Percentiles rank a stretch among this genome's conserved stretches.
Evolutionary conservation across 306 rosid species (phyloP).

Genomic region (Oemleria cerasiformis): DNA sequence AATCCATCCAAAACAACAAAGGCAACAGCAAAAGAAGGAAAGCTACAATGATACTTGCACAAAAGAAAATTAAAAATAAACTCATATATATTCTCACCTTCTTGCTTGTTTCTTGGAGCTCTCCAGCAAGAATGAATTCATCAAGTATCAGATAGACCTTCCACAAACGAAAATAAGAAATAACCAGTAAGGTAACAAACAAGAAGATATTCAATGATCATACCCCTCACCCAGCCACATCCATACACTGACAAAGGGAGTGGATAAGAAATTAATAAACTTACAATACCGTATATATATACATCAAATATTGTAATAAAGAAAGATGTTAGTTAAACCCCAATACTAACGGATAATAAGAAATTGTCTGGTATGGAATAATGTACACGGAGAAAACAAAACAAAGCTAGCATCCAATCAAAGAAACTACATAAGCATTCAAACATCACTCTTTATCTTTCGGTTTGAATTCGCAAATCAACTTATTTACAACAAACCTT

Average conservation of each 20-base stretch:
- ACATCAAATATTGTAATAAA: background rate
- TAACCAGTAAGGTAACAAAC: constrained; percentile 12
- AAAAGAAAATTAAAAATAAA: background rate
- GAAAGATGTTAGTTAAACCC: background rate
- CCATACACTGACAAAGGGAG: background rate
- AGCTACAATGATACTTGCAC: background rate
- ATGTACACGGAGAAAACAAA: background rate
- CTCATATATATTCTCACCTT: constrained; percentile 32
- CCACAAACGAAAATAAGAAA: constrained; percentile 16
- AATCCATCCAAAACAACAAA: background rate
- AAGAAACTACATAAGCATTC: background rate
- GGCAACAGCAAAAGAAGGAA: background rate
- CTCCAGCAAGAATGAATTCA: constrained; percentile 65
- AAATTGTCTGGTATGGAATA: background rate
- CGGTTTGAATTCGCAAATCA: background rate
- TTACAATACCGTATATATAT: background rate
- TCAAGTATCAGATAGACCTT: constrained; percentile 64
- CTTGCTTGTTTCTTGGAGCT: constrained; percentile 72
- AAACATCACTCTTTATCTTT: background rate
- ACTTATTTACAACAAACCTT: too few species aligned
- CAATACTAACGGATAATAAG: background rate
- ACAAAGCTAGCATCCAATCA: background rate
- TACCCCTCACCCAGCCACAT: background rate
- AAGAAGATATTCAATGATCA: too few species aligned
- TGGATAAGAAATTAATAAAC: background rate